phyloP scores from a whole-genome alignment of 2,329 filamentous ascomycete species.

The Phialemoniopsis sp. region DNA sequence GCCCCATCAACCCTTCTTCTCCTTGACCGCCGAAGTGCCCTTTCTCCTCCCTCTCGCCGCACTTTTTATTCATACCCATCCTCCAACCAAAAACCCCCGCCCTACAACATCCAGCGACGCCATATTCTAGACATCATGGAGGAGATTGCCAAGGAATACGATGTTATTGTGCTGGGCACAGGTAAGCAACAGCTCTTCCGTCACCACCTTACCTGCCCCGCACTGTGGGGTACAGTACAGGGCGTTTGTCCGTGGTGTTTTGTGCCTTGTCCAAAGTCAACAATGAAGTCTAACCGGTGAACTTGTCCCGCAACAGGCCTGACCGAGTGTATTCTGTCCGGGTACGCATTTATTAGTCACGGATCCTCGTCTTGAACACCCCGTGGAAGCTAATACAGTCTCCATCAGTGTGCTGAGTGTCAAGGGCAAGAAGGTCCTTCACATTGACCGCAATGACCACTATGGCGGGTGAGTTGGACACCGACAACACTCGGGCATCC shows the following conservation, averaged over 20 bases:
- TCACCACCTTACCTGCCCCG: slow-evolving; percentile 11
- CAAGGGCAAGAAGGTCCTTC: slow-evolving; percentile 97
- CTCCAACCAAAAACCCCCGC: slow-evolving; percentile 4
- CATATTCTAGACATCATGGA: slow-evolving; percentile 63
- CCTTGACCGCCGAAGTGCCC: background rate
- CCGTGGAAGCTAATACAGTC: background rate
- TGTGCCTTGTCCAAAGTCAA: slow-evolving; percentile 3
- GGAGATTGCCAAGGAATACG: slow-evolving; percentile 97
- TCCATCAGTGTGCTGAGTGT: slow-evolving; percentile 79
- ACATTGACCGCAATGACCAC: slow-evolving; percentile 98
- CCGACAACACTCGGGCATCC: no score
- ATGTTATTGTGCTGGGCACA: slow-evolving; percentile 97
- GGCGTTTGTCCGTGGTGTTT: slow-evolving; percentile 14
- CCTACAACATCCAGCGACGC: no score
- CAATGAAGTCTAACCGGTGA: slow-evolving; percentile 13
- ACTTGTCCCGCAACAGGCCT: slow-evolving; percentile 56
- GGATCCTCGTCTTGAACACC: no score
- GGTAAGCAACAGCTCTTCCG: slow-evolving; percentile 49
- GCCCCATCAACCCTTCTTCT: slow-evolving; percentile 3
- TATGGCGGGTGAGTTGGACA: slow-evolving; percentile 76
- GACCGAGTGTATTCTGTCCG: slow-evolving; percentile 98
- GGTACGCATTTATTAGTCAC: slow-evolving; percentile 64
- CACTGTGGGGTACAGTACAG: slow-evolving; percentile 13
- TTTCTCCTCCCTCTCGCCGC: background rate
- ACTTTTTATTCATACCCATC: slow-evolving; percentile 6